phyloP scores from a whole-genome alignment of 495 filamentous ascomycete species.

The Penicillium simplicissimum region DNA sequence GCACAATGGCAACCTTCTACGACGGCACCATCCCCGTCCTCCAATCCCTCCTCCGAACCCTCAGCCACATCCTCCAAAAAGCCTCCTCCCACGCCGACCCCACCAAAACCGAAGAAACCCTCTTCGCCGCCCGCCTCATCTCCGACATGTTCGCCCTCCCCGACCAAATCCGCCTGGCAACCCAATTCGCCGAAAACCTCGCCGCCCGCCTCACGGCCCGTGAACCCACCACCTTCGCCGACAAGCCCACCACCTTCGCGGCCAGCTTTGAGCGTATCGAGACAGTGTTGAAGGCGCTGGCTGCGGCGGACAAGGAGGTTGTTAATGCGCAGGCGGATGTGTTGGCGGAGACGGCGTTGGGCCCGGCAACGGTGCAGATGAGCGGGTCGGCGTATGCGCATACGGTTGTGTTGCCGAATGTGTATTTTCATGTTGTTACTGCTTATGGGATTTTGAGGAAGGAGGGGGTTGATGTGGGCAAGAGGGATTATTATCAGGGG shows the following conservation, averaged over 20 bases:
- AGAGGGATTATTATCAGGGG: slow-evolving; percentile 39
- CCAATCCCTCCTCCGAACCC: slow-evolving; percentile 1
- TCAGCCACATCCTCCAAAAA: slow-evolving; percentile 7
- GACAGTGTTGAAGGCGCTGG: slow-evolving; percentile 41
- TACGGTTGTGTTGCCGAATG: slow-evolving; percentile 50
- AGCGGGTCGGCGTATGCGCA: slow-evolving; percentile 36
- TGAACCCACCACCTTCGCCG: slow-evolving; percentile 31
- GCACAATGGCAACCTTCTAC: slow-evolving; percentile 1
- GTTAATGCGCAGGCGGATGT: slow-evolving; percentile 30
- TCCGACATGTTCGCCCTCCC: slow-evolving; percentile 52
- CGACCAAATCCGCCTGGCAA: slow-evolving; percentile 47
- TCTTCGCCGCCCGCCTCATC: slow-evolving; percentile 29
- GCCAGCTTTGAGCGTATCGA: slow-evolving; percentile 44
- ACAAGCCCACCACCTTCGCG: slow-evolving; percentile 39
- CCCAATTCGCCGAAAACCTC: slow-evolving; percentile 34
- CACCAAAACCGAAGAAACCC: slow-evolving; percentile 23
- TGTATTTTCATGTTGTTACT: slow-evolving; percentile 60
- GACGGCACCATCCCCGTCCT: not conserved
- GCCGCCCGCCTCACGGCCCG: slow-evolving; percentile 35
- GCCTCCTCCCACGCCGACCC: slow-evolving; percentile 11
- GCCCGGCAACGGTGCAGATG: slow-evolving; percentile 8
- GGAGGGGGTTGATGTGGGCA: slow-evolving; percentile 58
- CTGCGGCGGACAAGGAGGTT: slow-evolving; percentile 37
- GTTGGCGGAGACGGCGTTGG: slow-evolving; percentile 17
- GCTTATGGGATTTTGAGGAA: slow-evolving; percentile 58